Evolutionary conservation across 306 rosid genomes (phyloP).

Genomic region (Vigna radiata): DNA sequence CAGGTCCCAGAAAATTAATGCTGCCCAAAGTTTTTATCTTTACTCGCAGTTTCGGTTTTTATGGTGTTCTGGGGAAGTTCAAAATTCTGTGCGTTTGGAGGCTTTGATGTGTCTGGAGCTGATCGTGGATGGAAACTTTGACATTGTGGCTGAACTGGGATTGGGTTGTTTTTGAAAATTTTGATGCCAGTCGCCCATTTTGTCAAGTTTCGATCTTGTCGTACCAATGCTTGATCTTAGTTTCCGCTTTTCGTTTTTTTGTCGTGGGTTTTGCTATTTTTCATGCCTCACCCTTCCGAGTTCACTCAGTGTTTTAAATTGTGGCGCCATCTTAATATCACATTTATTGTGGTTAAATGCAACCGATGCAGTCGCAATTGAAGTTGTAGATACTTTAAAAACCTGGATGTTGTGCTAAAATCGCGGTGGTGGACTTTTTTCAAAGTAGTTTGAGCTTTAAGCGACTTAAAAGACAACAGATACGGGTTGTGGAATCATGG

Average conservation of each 20-base stretch:
- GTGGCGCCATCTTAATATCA: neutral
- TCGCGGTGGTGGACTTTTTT: neutral
- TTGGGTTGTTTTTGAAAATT: neutral
- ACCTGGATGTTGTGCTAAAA: neutral
- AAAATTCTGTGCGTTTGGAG: too few species aligned
- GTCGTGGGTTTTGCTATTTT: conserved; percentile 5
- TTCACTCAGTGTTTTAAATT: neutral
- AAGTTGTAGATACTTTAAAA: neutral
- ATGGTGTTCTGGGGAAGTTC: too few species aligned
- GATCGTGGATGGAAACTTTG: neutral
- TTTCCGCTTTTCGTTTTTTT: neutral
- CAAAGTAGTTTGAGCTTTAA: neutral
- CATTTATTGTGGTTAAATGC: neutral
- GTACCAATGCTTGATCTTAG: neutral
- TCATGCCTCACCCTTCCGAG: neutral
- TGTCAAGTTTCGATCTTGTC: conserved; percentile 21
- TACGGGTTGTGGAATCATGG: neutral
- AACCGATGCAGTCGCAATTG: neutral
- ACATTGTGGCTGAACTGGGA: neutral
- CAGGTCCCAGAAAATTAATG: conserved; percentile 50
- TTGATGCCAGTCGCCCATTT: neutral
- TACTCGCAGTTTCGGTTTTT: neutral
- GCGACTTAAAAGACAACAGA: neutral
- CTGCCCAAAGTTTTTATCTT: neutral
- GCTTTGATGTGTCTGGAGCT: neutral